phyloP scores from a whole-genome alignment of 768 basidiomycete species.

The Trichaptum fuscoviolaceum region DNA sequence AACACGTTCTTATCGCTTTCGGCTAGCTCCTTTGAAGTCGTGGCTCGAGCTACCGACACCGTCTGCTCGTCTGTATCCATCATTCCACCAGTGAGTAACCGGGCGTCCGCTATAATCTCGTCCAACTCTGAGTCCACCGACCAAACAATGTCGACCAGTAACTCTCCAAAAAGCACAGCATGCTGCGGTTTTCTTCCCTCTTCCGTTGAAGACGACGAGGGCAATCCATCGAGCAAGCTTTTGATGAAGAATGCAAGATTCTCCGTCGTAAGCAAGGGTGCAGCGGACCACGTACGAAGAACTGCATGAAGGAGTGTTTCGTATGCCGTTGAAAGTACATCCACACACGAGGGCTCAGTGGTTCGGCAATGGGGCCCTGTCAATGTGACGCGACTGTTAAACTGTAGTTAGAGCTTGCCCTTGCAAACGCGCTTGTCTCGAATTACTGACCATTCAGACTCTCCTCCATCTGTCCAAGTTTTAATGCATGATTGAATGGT shows the following conservation, averaged over 20 bases:
- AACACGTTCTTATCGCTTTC: constrained; percentile 64
- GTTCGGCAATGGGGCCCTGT: constrained; percentile 55
- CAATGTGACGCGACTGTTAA: constrained; percentile 56
- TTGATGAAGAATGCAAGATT: constrained; percentile 60
- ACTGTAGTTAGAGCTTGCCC: constrained; percentile 13
- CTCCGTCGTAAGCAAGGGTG: constrained; percentile 40
- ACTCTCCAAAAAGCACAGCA: constrained; percentile 52
- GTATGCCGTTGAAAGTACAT: constrained; percentile 61
- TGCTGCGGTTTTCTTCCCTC: constrained; percentile 31
- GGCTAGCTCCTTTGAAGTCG: constrained; percentile 43
- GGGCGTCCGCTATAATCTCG: constrained; percentile 54
- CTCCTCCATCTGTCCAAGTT: constrained; percentile 56
- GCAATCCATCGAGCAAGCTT: constrained; percentile 53
- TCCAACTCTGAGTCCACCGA: constrained; percentile 73
- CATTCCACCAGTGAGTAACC: constrained; percentile 25
- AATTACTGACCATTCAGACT: constrained; percentile 51
- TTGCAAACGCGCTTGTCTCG: constrained; percentile 13
- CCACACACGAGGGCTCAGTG: constrained; percentile 44
- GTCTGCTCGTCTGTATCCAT: constrained; percentile 21
- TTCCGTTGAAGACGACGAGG: constrained; percentile 50
- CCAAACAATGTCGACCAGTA: constrained; percentile 79
- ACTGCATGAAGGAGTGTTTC: constrained; percentile 60
- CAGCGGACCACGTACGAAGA: constrained; percentile 50
- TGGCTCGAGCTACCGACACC: constrained; percentile 30
- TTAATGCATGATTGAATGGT: constrained; percentile 44